A percentile compares a stretch with the other conserved stretches of the same genome.
phyloP scores from a whole-genome alignment of 139 green algal species.

The Astrephomene gubernaculifera region DNA sequence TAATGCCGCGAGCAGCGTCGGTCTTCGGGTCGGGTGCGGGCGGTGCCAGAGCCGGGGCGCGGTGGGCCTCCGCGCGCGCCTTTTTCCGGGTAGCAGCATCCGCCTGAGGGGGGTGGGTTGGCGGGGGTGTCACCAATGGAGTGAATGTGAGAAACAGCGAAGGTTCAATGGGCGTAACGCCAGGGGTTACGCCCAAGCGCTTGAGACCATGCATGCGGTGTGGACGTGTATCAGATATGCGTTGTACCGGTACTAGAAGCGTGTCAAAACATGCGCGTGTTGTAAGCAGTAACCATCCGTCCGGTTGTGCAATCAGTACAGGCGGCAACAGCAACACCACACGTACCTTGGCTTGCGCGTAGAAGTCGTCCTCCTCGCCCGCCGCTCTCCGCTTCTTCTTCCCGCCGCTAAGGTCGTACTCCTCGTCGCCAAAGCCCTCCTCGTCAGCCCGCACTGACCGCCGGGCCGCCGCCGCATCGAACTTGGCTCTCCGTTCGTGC shows the following conservation, averaged over 20 bases:
- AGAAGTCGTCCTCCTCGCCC: conserved; percentile 83
- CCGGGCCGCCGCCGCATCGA: conserved; percentile 72
- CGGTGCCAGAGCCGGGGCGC: conserved; percentile 54
- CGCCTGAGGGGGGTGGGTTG: conserved; percentile 19
- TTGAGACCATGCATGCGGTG: no score
- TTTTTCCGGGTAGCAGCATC: conserved; percentile 57
- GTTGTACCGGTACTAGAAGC: no score
- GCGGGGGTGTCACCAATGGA: not conserved
- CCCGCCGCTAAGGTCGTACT: conserved; percentile 42
- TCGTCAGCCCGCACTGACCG: conserved; percentile 42
- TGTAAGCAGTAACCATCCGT: no score
- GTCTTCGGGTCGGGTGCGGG: conserved; percentile 68
- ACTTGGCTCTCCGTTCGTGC: conserved; percentile 76
- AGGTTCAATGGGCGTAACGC: no score
- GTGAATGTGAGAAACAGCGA: no score
- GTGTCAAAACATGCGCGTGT: no score
- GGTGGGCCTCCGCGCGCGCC: conserved; percentile 52
- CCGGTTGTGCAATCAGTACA: no score
- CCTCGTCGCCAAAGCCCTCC: conserved; percentile 35
- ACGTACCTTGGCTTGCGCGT: conserved; percentile 63
- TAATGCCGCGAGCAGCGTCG: conserved; percentile 72
- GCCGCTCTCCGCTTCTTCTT: conserved; percentile 17
- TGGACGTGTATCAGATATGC: no score
- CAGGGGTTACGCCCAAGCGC: no score
- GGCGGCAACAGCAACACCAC: no score